Conservation (phyloP, 257 asterid species). For the Gynochthodes officinalis region DNA sequence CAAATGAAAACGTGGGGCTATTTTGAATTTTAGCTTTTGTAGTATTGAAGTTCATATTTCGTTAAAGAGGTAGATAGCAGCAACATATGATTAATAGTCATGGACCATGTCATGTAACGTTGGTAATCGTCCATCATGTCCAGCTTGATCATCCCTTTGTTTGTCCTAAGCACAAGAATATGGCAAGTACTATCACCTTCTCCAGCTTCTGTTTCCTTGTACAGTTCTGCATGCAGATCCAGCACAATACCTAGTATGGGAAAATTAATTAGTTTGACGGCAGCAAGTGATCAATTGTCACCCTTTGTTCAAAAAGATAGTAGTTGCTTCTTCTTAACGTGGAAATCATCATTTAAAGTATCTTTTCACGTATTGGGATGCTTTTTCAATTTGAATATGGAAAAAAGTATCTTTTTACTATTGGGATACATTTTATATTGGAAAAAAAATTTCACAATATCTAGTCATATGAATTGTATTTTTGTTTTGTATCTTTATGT, state of each 20-base stretch:
- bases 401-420: too few relatives aligned
- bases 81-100: conserved; percentile 74
- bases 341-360: too few relatives aligned
- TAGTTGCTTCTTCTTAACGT: too few relatives aligned
- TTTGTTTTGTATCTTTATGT: too few relatives aligned
- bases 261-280: too few relatives aligned
- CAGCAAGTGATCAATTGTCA: too few relatives aligned
- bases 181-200: conserved; percentile 52
- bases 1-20: background rate
- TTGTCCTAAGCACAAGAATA: conserved; percentile 60
- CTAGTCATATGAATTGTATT: too few relatives aligned
- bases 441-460: too few relatives aligned
- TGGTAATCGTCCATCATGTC: conserved; percentile 68
- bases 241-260: conserved; percentile 44
- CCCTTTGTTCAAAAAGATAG: too few relatives aligned
- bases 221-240: conserved; percentile 61
- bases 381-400: too few relatives aligned
- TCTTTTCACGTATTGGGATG: too few relatives aligned
- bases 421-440: too few relatives aligned
- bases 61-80: conserved; percentile 59
- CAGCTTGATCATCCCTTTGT: conserved; percentile 62
- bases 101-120: conserved; percentile 64
- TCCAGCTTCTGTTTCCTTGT: conserved; percentile 54
- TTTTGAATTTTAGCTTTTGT: conserved; percentile 30
- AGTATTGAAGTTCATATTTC: conserved; percentile 55